phyloP scores from a whole-genome alignment of 208 protist genomes.

The Leishmania amazonensis region DNA sequence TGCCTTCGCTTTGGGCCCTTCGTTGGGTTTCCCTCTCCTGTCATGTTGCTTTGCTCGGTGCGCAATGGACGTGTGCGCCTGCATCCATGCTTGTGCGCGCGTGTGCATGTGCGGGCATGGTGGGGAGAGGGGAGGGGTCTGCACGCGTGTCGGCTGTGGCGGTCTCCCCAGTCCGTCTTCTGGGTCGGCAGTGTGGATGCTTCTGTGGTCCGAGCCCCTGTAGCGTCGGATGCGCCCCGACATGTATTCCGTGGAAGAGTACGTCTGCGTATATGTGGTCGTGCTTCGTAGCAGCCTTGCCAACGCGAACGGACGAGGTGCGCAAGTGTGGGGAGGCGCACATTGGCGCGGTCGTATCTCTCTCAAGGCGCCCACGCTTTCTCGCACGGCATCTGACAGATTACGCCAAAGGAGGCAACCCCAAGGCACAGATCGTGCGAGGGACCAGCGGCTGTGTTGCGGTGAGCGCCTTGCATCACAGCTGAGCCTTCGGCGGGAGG shows the following conservation, averaged over 20 bases:
- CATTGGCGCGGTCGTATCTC: neutral
- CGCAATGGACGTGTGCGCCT: neutral
- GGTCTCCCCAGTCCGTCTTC: too few species aligned
- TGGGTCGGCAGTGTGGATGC: too few species aligned
- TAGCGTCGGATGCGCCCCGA: too few species aligned
- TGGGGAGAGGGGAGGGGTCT: too few species aligned
- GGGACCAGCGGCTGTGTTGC: neutral
- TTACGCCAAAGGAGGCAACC: neutral
- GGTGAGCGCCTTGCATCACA: neutral
- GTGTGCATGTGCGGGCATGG: too few species aligned
- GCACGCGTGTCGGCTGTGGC: too few species aligned
- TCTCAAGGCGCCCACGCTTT: neutral
- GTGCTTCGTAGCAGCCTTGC: neutral
- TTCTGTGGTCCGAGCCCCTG: too few species aligned
- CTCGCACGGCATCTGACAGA: slow-evolving; percentile 8
- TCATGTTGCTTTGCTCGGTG: slow-evolving; percentile 1
- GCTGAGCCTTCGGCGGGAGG: neutral
- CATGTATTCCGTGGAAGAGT: neutral
- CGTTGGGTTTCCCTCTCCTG: too few species aligned
- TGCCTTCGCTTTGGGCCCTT: too few species aligned
- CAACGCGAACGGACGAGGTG: neutral
- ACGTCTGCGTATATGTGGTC: slow-evolving; percentile 10
- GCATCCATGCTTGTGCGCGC: too few species aligned
- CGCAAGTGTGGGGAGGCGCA: neutral
- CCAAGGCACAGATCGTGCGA: neutral